These are phyloP conservation scores for Cladobotryum mycophilum DNA, from an alignment of 2,329 filamentous ascomycete genomes.

Conservation along the genomic window DNA sequence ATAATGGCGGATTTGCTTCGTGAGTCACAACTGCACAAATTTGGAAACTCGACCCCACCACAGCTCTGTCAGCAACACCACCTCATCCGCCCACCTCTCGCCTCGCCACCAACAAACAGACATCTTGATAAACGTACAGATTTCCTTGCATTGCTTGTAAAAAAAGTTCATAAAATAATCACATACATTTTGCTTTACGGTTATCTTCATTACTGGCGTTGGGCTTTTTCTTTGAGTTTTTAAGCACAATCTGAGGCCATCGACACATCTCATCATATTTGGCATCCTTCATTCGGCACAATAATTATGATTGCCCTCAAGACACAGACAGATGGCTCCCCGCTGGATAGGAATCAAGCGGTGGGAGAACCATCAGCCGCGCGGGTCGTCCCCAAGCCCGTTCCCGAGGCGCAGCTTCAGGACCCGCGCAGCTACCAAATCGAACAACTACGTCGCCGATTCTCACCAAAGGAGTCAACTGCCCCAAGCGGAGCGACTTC, in stretches of 20 bases:
- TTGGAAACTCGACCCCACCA: no score
- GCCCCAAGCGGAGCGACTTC: constrained; percentile 45
- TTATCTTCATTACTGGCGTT: neutral
- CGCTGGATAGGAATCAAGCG: constrained; percentile 37
- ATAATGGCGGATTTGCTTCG: no score
- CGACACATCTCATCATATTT: neutral
- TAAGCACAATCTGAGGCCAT: neutral
- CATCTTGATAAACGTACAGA: neutral
- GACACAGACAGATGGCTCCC: constrained; percentile 22
- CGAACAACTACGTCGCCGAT: constrained; percentile 64
- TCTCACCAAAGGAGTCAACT: constrained; percentile 41
- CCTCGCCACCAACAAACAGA: neutral
- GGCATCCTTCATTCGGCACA: neutral
- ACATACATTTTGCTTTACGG: neutral
- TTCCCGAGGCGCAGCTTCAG: constrained; percentile 56
- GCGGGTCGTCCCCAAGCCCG: constrained; percentile 57
- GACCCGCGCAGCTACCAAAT: constrained; percentile 71
- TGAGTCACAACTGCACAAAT: no score
- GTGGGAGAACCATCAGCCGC: constrained; percentile 38
- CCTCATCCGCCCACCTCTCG: neutral
- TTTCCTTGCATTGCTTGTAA: neutral
- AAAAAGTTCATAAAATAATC: neutral
- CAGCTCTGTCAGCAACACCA: no score
- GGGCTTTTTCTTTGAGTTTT: neutral
- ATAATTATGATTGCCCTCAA: constrained; percentile 34